phyloP scores from a whole-genome alignment of 108 stramenopile species.

The Nitzschia sp. region DNA sequence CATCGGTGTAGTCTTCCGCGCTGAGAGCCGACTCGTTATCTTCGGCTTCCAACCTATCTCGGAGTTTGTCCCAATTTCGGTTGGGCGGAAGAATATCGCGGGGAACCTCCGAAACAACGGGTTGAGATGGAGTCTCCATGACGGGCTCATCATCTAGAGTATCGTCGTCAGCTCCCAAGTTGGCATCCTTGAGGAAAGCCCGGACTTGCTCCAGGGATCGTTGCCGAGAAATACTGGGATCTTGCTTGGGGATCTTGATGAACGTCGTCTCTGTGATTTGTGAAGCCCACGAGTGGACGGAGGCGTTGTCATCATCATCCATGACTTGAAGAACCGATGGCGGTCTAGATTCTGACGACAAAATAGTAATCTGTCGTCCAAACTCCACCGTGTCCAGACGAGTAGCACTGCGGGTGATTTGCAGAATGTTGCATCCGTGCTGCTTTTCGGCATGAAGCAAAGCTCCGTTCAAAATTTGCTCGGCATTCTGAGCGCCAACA shows the following conservation, averaged over 20 bases:
- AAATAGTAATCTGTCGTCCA: conserved; percentile 20
- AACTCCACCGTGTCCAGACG: conserved; percentile 8
- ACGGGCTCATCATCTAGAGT: too few species aligned
- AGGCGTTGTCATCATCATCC: conserved; percentile 2
- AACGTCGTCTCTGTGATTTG: conserved; percentile 22
- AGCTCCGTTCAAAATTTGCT: conserved; percentile 17
- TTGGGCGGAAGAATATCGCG: not conserved
- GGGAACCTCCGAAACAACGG: not conserved
- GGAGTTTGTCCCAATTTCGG: conserved; percentile 20
- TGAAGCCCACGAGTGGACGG: not conserved
- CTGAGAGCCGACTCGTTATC: conserved; percentile 1
- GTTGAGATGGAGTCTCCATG: not conserved
- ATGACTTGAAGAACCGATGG: not conserved
- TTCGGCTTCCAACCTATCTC: conserved; percentile 8
- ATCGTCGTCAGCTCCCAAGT: too few species aligned
- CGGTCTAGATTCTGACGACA: not conserved
- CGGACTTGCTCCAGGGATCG: conserved; percentile 9
- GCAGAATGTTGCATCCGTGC: conserved; percentile 6
- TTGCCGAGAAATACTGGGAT: conserved; percentile 5
- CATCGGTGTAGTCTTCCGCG: not conserved
- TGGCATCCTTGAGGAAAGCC: not conserved
- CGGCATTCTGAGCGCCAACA: conserved; percentile 6
- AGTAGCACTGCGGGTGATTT: not conserved
- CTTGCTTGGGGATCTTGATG: conserved; percentile 11
- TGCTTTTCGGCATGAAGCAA: conserved; percentile 14